Base-by-base conservation (phyloP, 2,329 filamentous ascomycete genomes). In the Purpureocillium lavendulum region DNA sequence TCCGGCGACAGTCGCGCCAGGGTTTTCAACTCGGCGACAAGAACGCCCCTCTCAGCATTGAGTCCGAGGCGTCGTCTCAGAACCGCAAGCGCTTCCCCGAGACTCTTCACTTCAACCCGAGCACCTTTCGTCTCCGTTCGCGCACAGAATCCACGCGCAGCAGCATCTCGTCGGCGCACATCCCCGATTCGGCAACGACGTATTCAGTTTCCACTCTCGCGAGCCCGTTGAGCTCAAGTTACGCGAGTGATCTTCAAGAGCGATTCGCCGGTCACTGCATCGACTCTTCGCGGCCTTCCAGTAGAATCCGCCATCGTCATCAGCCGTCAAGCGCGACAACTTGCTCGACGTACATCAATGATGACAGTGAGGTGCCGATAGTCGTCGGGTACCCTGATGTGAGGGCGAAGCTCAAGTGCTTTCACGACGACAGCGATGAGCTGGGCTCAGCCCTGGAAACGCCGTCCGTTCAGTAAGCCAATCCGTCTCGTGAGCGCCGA, bases 151-250 rank as follows among this genome's bases (percentile, higher is more conserved):
- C 60, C 2, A 63, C 62, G 1, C 56, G 61, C 45, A 64, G 60
- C 45, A 63, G 59, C 35, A 50, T 62, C 33, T 61, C 55, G 7
- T 64, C 61, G 2, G 59, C 58, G 4, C 56, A 60, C 30, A 41
- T 62, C 3, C 59, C 58, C 1, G 62, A 65, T 41, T 64, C 62
- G 5, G 62, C 60, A 4, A 65, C 62, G 1, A 59, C 57, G 0
- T 60, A 54, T 30, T 65, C 62, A 2, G 47, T 55, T 3, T 61
- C 59, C 3, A 60, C 57, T 0, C 46, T 62, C 15, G 57, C 58
- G 2, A 62, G 58, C 16, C 60, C 60, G 7, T 52, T 61, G 36
- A 64, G 59, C 39, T 61, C 58, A 1, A 56, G 52, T 7, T 60
- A 61, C 41, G 52, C 58, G 29, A 57, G 55, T 39, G 58, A 60